phyloP scores from a whole-genome alignment of 139 green algal genomes.

The Coelastrella sp. region DNA sequence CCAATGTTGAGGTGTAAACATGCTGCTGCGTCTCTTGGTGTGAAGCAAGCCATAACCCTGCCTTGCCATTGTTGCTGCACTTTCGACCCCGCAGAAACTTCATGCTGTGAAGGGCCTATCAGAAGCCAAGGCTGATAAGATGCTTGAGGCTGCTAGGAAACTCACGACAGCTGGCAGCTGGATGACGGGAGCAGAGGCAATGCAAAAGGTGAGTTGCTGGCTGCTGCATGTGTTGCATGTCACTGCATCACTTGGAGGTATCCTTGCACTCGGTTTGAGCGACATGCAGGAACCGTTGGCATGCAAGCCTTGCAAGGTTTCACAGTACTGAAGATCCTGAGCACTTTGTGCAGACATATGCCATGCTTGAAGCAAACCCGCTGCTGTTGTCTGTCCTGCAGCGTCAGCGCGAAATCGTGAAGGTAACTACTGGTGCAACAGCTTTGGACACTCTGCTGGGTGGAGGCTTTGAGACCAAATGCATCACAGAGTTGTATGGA shows the following conservation, averaged over 20 bases:
- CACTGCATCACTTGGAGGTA: background rate
- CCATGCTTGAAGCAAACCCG: background rate
- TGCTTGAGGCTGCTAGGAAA: conserved; percentile 84
- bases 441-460: conserved; percentile 88
- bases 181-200: conserved; percentile 50
- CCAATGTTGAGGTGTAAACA: too few species aligned
- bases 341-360: too few species aligned
- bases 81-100: conserved; percentile 68
- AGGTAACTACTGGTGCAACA: conserved; percentile 77
- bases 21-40: too few species aligned
- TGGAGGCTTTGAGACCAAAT: conserved; percentile 86
- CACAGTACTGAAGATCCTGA: too few species aligned
- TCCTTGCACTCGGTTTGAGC: background rate
- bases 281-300: background rate
- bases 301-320: too few species aligned
- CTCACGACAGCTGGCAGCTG: conserved; percentile 49
- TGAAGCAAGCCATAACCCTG: too few species aligned
- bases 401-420: conserved; percentile 70
- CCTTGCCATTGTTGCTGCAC: too few species aligned
- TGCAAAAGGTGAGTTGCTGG: conserved; percentile 35
- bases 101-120: conserved; percentile 92
- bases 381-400: conserved; percentile 50
- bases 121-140: conserved; percentile 96
- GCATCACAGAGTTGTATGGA: conserved; percentile 90
- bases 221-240: background rate